A percentile compares a stretch with the other conserved stretches of the same genome.
These are phyloP conservation scores for Pythium rhizo-oryzae DNA, from an alignment of 352 stramenopile species.

Conservation along the genomic window DNA sequence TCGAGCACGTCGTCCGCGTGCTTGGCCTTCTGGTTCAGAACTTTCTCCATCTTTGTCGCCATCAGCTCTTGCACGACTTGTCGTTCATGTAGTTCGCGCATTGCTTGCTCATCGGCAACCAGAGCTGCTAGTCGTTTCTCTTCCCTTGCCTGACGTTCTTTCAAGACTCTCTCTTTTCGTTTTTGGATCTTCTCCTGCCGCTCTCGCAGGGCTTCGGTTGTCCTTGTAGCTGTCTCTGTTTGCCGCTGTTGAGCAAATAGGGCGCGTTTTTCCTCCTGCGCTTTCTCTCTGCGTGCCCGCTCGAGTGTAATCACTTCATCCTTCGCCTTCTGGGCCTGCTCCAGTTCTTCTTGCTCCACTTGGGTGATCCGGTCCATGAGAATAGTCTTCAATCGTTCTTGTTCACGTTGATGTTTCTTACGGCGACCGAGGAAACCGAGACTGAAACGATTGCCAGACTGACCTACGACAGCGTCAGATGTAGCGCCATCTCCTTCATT, in stretches of 20 bases:
- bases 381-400: slow-evolving; percentile 32
- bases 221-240: slow-evolving; percentile 51
- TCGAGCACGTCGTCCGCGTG: slow-evolving; percentile 57
- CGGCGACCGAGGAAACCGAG: not conserved
- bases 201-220: slow-evolving; percentile 61
- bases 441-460: not conserved
- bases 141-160: slow-evolving; percentile 59
- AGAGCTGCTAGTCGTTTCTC: slow-evolving; percentile 48
- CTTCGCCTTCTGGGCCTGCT: slow-evolving; percentile 50
- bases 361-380: slow-evolving; percentile 43
- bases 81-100: slow-evolving; percentile 45
- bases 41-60: slow-evolving; percentile 52
- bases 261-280: slow-evolving; percentile 48
- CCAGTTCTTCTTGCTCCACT: slow-evolving; percentile 55
- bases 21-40: slow-evolving; percentile 53
- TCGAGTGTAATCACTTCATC: slow-evolving; percentile 55
- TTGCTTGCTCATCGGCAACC: slow-evolving; percentile 44
- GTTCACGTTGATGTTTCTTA: slow-evolving; percentile 19
- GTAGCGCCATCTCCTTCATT: not conserved
- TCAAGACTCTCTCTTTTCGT: slow-evolving; percentile 60
- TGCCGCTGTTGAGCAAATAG: slow-evolving; percentile 56
- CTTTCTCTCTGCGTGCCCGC: slow-evolving; percentile 42
- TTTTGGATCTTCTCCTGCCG: slow-evolving; percentile 64
- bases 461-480: not conserved
- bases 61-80: slow-evolving; percentile 61